Base-by-base conservation (phyloP, 148 eudicot genomes). In the Mesembryanthemum crystallinum region DNA sequence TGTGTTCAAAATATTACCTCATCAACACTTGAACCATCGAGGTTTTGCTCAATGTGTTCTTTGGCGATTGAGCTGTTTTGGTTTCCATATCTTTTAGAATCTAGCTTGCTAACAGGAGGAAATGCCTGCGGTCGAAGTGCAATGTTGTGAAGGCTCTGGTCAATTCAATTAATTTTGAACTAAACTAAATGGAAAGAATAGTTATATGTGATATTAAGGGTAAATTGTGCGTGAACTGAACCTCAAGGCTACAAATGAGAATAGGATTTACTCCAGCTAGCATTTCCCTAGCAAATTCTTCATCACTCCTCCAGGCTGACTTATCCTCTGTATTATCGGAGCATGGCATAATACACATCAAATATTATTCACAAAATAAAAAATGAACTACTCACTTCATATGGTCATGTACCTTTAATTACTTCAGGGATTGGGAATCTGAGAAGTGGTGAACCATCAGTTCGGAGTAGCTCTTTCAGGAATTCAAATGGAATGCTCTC, bases 271-370 rank as follows among this genome's bases (percentile, higher is more conserved):
- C 45, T 39, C 96, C 98, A 29, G 98, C 98, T 49, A 93, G 83
- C 92, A 88, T 88, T 83, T 93, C 98, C 83, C 94, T 87, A 14
- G 85, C 92, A 80, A 91, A 91, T 82, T 93, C 98, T 78, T 91
- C 96, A 67, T 93, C 98, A 30, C 94, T 84, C 71, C 88, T 85
- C 98, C 98, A 93, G 33, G 92, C 96, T 20, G 79, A 61, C 87
- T 85, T 84, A 72, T 93, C 91, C 88, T 84, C 98, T 91, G 77
- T 67, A 74, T 78, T 25, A 57, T 39, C 30, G 74, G n/a, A 55
- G 28, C 63, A 57, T 13, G 42, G 32, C 32, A 69, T 24, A 3
- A 23, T 39, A 45, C 43, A 43, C 18, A 59, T 59, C 39, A 29
- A 67, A 24, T 15, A 3, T 14, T 1, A 64, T 8, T 4, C 23